phyloP scores from a whole-genome alignment of 257 asterid species.

The Scutellaria baicalensis region DNA sequence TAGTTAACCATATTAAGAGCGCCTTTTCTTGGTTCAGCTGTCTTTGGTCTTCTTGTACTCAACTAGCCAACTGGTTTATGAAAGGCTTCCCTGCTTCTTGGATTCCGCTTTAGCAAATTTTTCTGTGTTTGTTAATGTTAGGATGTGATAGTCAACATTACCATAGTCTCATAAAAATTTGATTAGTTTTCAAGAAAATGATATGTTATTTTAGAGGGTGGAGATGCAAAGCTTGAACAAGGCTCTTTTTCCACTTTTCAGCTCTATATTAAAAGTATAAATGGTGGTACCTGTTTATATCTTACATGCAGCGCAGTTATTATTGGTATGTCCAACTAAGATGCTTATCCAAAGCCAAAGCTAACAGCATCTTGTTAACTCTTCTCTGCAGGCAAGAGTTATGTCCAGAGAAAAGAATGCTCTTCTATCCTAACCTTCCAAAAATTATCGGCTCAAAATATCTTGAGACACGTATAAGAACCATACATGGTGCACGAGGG shows the following conservation, averaged over 20 bases:
- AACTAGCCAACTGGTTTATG: neutral
- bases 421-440: constrained; percentile 89
- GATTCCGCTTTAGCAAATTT: neutral
- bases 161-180: neutral
- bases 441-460: constrained; percentile 71
- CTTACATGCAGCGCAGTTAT: neutral
- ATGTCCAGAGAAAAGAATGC: constrained; percentile 97
- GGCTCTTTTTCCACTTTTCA: neutral
- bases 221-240: neutral
- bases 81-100: neutral
- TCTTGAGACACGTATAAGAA: constrained; percentile 72
- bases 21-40: neutral
- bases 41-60: neutral
- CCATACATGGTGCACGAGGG: constrained; percentile 51
- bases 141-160: neutral
- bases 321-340: neutral
- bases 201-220: neutral
- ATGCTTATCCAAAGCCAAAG: neutral
- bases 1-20: neutral
- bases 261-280: neutral
- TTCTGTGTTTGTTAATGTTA: neutral
- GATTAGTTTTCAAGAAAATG: neutral
- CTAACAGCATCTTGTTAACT: constrained; percentile 1
- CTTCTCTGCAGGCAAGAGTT: constrained; percentile 65
- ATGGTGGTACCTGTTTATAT: neutral